A percentile compares a stretch with the other conserved stretches of the same genome.
These are phyloP conservation scores for Tympanopsis confertula DNA, from an alignment of 2,329 filamentous ascomycete genomes.

Conservation along the genomic window DNA sequence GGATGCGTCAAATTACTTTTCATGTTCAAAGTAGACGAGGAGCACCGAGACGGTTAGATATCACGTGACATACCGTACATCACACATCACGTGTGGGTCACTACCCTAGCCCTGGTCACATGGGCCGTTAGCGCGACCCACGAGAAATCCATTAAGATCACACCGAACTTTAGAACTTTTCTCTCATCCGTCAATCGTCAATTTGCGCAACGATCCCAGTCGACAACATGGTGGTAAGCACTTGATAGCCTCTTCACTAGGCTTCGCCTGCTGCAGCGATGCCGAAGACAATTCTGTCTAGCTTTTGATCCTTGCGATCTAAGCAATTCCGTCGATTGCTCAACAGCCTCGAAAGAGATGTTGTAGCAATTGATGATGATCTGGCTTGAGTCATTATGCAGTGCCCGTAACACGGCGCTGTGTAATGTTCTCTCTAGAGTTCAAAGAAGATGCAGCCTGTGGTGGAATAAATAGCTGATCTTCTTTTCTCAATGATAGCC, in stretches of 20 bases:
- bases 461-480: slow-evolving; percentile 82
- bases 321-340: neutral
- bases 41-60: too few relatives aligned
- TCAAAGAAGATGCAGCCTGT: slow-evolving; percentile 64
- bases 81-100: too few relatives aligned
- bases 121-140: slow-evolving; percentile 1
- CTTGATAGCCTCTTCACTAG: neutral
- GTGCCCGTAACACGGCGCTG: slow-evolving; percentile 36
- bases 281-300: too few relatives aligned
- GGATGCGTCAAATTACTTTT: too few relatives aligned
- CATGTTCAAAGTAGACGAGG: too few relatives aligned
- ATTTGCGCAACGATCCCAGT: neutral
- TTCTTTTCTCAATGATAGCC: slow-evolving; percentile 99
- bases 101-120: too few relatives aligned
- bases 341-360: neutral
- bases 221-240: slow-evolving; percentile 1
- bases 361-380: slow-evolving; percentile 1
- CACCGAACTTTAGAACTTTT: too few relatives aligned
- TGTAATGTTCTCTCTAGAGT: slow-evolving; percentile 72
- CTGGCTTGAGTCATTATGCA: neutral
- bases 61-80: too few relatives aligned
- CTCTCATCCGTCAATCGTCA: neutral
- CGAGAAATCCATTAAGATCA: too few relatives aligned
- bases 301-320: too few relatives aligned
- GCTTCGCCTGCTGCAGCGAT: too few relatives aligned